Percentiles rank a stretch among this genome's conserved stretches.
Conservation (phyloP, 2,329 filamentous ascomycete species). For the Ambrosiella xylebori region DNA sequence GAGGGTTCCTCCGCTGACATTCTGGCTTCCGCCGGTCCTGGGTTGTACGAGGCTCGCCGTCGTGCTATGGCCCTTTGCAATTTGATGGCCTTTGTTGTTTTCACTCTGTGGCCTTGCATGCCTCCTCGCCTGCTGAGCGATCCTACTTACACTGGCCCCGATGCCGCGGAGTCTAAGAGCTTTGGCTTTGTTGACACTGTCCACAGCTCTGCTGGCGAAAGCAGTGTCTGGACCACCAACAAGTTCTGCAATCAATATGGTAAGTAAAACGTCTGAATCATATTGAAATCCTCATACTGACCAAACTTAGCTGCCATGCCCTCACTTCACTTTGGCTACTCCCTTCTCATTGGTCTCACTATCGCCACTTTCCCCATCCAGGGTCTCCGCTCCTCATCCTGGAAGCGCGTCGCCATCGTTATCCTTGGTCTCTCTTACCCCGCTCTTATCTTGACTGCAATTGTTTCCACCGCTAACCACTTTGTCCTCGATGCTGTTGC, state of each 20-base stretch:
- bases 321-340: slow-evolving; percentile 59
- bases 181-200: slow-evolving; percentile 47
- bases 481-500: slow-evolving; percentile 56
- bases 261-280: slow-evolving; percentile 19
- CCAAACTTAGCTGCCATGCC: slow-evolving; percentile 49
- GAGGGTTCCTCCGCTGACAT: slow-evolving; percentile 16
- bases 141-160: slow-evolving; percentile 33
- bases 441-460: slow-evolving; percentile 45
- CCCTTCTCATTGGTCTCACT: slow-evolving; percentile 53
- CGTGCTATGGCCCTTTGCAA: slow-evolving; percentile 47
- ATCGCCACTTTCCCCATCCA: slow-evolving; percentile 47
- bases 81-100: slow-evolving; percentile 40
- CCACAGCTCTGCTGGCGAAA: slow-evolving; percentile 30
- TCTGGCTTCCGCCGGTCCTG: slow-evolving; percentile 23
- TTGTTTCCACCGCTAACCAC: slow-evolving; percentile 57
- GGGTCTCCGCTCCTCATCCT: slow-evolving; percentile 32
- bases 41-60: slow-evolving; percentile 36
- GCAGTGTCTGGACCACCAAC: slow-evolving; percentile 56
- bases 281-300: background rate
- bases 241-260: slow-evolving; percentile 62
- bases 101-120: slow-evolving; percentile 48
- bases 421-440: slow-evolving; percentile 45
- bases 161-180: slow-evolving; percentile 41
- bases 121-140: slow-evolving; percentile 42
- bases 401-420: slow-evolving; percentile 29